Conservation (phyloP, 2,329 filamentous ascomycete species). For the Grosmannia huntii region DNA sequence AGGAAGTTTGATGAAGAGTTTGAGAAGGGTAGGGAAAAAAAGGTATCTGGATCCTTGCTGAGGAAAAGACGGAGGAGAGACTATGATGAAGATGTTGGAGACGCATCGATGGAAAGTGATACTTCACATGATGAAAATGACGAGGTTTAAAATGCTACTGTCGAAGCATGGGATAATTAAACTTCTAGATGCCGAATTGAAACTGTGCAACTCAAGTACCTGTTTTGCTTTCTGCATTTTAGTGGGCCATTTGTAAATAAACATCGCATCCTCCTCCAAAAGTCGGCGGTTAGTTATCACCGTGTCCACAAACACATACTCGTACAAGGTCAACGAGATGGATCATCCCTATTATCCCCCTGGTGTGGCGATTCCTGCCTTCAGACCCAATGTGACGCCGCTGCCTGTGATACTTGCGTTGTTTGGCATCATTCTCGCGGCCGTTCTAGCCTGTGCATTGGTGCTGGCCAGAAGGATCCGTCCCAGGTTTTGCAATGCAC, state of each 20-base stretch:
- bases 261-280: background rate
- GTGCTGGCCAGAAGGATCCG: slow-evolving; percentile 13
- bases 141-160: no score
- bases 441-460: slow-evolving; percentile 22
- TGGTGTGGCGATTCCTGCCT: slow-evolving; percentile 28
- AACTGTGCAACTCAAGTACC: no score
- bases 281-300: background rate
- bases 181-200: no score
- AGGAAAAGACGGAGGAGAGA: no score
- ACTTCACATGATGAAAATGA: no score
- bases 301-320: background rate
- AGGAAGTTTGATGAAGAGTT: no score
- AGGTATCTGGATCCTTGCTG: no score
- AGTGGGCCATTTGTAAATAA: background rate
- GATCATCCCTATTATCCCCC: slow-evolving; percentile 40
- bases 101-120: no score
- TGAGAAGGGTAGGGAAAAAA: no score
- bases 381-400: slow-evolving; percentile 29
- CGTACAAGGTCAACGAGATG: background rate
- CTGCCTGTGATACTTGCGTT: slow-evolving; percentile 24
- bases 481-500: slow-evolving; percentile 15
- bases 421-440: slow-evolving; percentile 24
- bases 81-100: no score
- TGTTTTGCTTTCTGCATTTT: background rate
- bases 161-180: background rate